These are phyloP conservation scores for Chamaecyparis obtusa DNA, from an alignment of 75 land plant species.

Conservation along the genomic window DNA sequence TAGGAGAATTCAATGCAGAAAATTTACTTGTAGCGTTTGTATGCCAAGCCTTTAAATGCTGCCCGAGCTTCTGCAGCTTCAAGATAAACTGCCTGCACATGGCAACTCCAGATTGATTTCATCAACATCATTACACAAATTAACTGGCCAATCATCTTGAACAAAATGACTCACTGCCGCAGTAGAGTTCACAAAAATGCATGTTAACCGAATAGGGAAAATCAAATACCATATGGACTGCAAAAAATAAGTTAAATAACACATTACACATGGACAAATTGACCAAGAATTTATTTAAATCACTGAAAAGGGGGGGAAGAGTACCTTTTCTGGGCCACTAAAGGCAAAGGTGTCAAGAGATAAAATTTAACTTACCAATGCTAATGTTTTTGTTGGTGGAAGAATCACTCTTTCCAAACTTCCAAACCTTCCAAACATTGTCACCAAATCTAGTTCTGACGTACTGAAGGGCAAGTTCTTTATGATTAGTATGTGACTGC, in stretches of 20 bases:
- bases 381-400: constrained; percentile 89
- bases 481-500: constrained; percentile 75
- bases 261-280: not conserved
- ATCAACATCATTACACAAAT: not conserved
- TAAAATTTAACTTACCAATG: constrained; percentile 57
- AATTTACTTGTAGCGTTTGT: constrained; percentile 83
- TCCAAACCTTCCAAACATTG: constrained; percentile 91
- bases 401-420: constrained; percentile 86
- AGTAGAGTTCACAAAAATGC: not conserved
- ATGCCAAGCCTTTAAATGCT: constrained; percentile 88
- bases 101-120: not conserved
- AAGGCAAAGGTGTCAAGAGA: not conserved
- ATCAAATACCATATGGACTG: not conserved
- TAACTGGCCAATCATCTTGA: not conserved
- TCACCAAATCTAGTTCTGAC: constrained; percentile 65
- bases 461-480: constrained; percentile 93
- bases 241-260: not conserved
- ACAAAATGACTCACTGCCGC: not conserved
- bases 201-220: not conserved
- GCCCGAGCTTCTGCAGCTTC: constrained; percentile 85
- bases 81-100: constrained; percentile 69
- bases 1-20: not conserved
- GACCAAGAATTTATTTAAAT: not conserved
- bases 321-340: not conserved
- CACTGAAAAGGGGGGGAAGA: not conserved